phyloP scores from a whole-genome alignment of 139 green algal species.

The Tetradesmus obliquus region DNA sequence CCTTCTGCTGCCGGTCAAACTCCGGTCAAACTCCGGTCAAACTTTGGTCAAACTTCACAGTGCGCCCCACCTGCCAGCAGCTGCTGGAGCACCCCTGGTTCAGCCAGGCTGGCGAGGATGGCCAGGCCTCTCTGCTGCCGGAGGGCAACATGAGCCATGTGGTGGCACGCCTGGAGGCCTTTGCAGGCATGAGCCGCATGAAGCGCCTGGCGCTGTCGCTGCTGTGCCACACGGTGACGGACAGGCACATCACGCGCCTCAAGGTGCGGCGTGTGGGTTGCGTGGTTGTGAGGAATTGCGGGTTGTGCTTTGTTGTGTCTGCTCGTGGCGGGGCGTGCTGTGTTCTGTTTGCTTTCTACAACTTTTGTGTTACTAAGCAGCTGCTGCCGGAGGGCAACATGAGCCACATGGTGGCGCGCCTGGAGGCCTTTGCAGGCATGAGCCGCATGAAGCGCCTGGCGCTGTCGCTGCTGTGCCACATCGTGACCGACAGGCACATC shows the following conservation, averaged over 20 bases:
- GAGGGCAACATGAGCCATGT: slow-evolving; percentile 57
- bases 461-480: slow-evolving; percentile 70
- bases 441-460: slow-evolving; percentile 73
- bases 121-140: neutral
- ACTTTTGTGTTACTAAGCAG: no score
- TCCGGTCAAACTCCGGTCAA: no score
- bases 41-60: neutral
- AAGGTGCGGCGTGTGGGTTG: slow-evolving; percentile 47
- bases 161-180: slow-evolving; percentile 70
- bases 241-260: slow-evolving; percentile 71
- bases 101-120: neutral
- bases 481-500: slow-evolving; percentile 71
- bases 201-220: slow-evolving; percentile 73
- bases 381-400: slow-evolving; percentile 14
- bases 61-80: neutral
- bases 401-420: slow-evolving; percentile 68
- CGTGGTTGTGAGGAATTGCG: neutral
- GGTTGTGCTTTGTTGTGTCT: neutral
- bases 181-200: slow-evolving; percentile 71
- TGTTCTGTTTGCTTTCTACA: neutral
- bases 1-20: no score
- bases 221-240: slow-evolving; percentile 68
- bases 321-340: neutral
- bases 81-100: slow-evolving; percentile 44
- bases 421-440: slow-evolving; percentile 72